Evolutionary conservation across 2,329 filamentous ascomycete genomes (phyloP), one percentile per base, ranked within the genome.

Genomic region (Alternaria gansuensis): DNA sequence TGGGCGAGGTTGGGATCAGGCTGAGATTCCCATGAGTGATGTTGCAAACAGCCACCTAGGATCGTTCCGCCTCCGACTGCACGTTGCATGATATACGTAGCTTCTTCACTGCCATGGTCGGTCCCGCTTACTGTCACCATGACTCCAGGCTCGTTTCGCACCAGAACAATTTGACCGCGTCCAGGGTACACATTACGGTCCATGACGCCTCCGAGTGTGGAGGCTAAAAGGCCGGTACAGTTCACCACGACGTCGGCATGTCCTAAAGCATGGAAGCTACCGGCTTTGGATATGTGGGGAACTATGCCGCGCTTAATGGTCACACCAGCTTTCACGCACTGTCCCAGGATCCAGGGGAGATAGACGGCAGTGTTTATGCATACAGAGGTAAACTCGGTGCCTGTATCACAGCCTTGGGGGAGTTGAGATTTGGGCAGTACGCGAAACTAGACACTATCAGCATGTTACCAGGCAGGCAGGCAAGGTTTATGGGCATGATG

Each of bases 361-460:
- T 97, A 98, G 57, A 97, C 79, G 40, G 90, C 87, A 0, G 91
- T 91, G 79, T 98, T 97, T 76, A 97, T 94, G 79, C 93, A 97
- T 39, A 97, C 88, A 1, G 91, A 94, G 7, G 87, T 92, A 77
- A 95, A 97, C 54, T 84, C 82, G 50, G 87, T 90, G 24, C 88
- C 93, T 10, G 89, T 90, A 60, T 92, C 88, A 52, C 89, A 85
- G 17, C 85, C 90, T 0, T 80, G 68, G 0, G 87, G 85, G 1
- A 96, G 80, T 66, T 71, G 83, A 9, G 80, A 77, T 33, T 83
- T 75, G 4, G 83, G 73, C 3, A 94, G 77, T 57, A 87, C 80
- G 60, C 86, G 85, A 77, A 88, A 94, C 83, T 86, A 36, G 13
- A 3, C 21, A 9, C 7, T 7, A 44, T 68, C 28, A 64, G 54